Conservation (phyloP, 1,284 basidiomycete genomes). For the Thecaphora thlaspeos region DNA sequence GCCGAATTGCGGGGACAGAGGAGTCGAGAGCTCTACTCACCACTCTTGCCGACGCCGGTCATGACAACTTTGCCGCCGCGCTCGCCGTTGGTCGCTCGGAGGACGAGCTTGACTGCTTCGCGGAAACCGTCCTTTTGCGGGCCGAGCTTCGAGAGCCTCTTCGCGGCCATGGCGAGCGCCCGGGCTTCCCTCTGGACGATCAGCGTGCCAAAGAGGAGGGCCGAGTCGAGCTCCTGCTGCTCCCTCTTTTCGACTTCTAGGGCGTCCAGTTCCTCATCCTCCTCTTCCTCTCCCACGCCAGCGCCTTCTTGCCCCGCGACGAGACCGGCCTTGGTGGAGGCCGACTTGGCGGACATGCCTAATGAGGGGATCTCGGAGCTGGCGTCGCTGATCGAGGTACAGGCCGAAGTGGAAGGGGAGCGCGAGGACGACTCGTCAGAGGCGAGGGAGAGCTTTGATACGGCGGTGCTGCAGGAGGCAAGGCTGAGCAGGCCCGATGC, state of each 20-base stretch:
- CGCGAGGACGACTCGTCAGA: constrained; percentile 13
- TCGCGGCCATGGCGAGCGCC: constrained; percentile 30
- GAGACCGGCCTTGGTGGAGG: background rate
- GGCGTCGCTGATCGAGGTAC: constrained; percentile 32
- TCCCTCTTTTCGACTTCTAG: constrained; percentile 21
- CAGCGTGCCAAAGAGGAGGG: constrained; percentile 22
- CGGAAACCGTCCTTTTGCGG: constrained; percentile 30
- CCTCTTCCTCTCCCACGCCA: constrained; percentile 5
- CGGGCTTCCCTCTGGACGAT: constrained; percentile 34
- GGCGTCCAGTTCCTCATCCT: constrained; percentile 21
- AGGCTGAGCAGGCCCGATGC: constrained; percentile 17
- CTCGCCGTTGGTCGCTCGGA: constrained; percentile 29
- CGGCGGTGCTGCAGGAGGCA: constrained; percentile 16
- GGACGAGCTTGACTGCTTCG: constrained; percentile 34
- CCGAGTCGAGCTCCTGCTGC: constrained; percentile 22
- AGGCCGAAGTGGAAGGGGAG: constrained; percentile 27
- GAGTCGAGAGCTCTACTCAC: too few relatives aligned
- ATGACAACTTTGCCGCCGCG: constrained; percentile 58
- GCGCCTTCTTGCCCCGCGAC: too few relatives aligned
- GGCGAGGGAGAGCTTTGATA: constrained; percentile 24
- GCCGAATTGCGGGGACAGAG: too few relatives aligned
- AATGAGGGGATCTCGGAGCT: constrained; percentile 20
- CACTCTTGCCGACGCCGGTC: constrained; percentile 59
- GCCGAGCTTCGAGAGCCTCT: constrained; percentile 22
- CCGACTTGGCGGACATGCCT: background rate